phyloP scores from a whole-genome alignment of 768 basidiomycete species.

The Terana coerulea region DNA sequence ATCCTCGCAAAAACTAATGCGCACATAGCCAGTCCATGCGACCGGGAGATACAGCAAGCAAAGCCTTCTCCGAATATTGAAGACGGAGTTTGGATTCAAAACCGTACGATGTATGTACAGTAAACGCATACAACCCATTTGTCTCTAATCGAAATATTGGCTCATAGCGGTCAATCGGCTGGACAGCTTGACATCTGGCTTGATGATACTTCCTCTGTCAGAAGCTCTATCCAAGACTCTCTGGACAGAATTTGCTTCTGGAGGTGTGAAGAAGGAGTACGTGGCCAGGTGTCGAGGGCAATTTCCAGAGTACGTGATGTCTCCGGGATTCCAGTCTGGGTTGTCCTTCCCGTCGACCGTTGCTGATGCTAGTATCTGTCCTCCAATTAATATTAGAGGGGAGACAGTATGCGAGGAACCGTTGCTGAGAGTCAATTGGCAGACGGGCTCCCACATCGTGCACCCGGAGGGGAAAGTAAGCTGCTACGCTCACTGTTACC shows the following conservation, averaged over 20 bases:
- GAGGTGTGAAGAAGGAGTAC: conserved; percentile 88
- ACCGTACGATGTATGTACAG: conserved; percentile 80
- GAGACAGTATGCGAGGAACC: conserved; percentile 85
- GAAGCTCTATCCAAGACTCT: conserved; percentile 63
- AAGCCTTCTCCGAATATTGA: conserved; percentile 82
- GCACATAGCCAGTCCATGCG: conserved; percentile 89
- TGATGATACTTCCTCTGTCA: conserved; percentile 91
- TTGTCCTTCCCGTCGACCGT: too few relatives aligned
- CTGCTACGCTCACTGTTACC: too few relatives aligned
- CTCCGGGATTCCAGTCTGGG: background rate
- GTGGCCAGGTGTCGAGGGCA: conserved; percentile 81
- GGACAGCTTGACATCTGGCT: conserved; percentile 90
- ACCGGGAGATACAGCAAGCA: conserved; percentile 89
- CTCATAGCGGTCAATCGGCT: conserved; percentile 94
- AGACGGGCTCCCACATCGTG: conserved; percentile 95
- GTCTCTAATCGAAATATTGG: too few relatives aligned
- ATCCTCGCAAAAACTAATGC: conserved; percentile 8
- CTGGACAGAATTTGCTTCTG: conserved; percentile 77
- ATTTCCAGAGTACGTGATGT: conserved; percentile 82
- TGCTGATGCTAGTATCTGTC: too few relatives aligned
- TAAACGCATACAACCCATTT: too few relatives aligned
- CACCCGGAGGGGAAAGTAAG: conserved; percentile 91
- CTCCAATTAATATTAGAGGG: conserved; percentile 59
- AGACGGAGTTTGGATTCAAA: conserved; percentile 75
- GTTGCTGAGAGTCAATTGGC: conserved; percentile 87